A percentile compares a stretch with the other conserved stretches of the same genome.
Evolutionary conservation across 768 basidiomycete genomes (phyloP).

Genomic region (Termitomyces sp.): DNA sequence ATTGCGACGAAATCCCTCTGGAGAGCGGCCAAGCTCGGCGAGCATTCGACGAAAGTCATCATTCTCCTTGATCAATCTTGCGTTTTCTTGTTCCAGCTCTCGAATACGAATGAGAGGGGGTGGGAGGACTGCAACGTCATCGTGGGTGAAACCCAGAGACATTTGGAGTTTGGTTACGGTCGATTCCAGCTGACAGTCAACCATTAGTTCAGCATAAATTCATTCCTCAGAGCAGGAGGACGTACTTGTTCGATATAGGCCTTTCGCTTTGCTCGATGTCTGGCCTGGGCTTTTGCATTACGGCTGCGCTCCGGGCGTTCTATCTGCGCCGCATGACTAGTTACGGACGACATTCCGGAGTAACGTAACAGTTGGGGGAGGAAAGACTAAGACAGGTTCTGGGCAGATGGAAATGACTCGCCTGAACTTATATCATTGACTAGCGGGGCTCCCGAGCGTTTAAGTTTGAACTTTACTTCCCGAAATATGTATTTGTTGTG

Average conservation of each 20-base stretch:
- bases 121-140: constrained; percentile 71
- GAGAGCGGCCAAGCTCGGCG: constrained; percentile 37
- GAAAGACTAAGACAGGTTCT: constrained; percentile 46
- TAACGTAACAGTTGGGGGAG: constrained; percentile 47
- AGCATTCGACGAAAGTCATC: constrained; percentile 72
- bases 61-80: constrained; percentile 66
- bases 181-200: constrained; percentile 62
- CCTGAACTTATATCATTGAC: constrained; percentile 37
- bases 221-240: not conserved
- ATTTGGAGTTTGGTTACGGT: constrained; percentile 84
- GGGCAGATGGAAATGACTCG: constrained; percentile 33
- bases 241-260: constrained; percentile 87
- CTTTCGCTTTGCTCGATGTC: constrained; percentile 90
- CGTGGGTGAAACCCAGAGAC: constrained; percentile 66
- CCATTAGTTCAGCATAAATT: not conserved
- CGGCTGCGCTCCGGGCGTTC: constrained; percentile 82
- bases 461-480: constrained; percentile 32
- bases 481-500: constrained; percentile 31
- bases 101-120: constrained; percentile 73
- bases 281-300: constrained; percentile 85
- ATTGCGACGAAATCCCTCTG: constrained; percentile 44
- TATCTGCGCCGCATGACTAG: constrained; percentile 49
- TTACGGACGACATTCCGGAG: constrained; percentile 58
- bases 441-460: constrained; percentile 30
- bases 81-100: constrained; percentile 81